These are phyloP conservation scores for Daldinia grandis DNA, from an alignment of 495 filamentous ascomycete genomes.

Conservation along the genomic window DNA sequence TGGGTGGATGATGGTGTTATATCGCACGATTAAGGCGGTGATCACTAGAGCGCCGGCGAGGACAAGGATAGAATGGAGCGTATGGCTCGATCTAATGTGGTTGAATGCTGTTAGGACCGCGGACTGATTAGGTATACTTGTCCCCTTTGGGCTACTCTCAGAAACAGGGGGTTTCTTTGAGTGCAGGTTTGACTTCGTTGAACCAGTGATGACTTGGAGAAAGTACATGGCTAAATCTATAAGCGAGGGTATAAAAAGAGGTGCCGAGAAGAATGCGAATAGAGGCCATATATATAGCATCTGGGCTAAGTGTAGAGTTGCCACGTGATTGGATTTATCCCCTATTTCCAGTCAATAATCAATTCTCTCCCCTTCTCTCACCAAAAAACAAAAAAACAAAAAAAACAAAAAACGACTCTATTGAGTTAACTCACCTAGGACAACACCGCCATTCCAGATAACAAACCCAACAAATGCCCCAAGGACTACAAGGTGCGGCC, in stretches of 20 bases:
- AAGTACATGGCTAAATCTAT: constrained; percentile 8
- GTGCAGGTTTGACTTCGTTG: neutral
- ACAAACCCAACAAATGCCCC: constrained; percentile 77
- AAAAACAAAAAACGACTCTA: constrained; percentile 19
- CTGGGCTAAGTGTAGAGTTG: constrained; percentile 87
- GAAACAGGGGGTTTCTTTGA: neutral
- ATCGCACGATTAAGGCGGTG: constrained; percentile 68
- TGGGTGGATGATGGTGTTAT: constrained; percentile 93
- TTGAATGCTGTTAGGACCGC: constrained; percentile 17
- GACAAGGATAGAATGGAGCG: constrained; percentile 21
- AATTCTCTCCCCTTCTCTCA: no score
- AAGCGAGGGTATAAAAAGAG: constrained; percentile 65
- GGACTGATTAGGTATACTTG: constrained; percentile 21
- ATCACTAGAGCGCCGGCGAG: constrained; percentile 48
- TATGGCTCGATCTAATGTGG: constrained; percentile 34
- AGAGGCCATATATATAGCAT: constrained; percentile 96
- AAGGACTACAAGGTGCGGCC: constrained; percentile 75
- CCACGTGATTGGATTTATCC: constrained; percentile 92
- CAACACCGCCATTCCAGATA: constrained; percentile 87
- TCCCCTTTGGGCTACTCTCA: neutral
- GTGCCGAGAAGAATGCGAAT: constrained; percentile 86
- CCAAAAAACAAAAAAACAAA: no score
- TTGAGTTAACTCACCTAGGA: constrained; percentile 69
- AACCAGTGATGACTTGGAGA: neutral
- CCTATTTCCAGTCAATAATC: constrained; percentile 54